phyloP scores from a whole-genome alignment of 1,139 yeast genomes.

The Saccharomyces uvarum region DNA sequence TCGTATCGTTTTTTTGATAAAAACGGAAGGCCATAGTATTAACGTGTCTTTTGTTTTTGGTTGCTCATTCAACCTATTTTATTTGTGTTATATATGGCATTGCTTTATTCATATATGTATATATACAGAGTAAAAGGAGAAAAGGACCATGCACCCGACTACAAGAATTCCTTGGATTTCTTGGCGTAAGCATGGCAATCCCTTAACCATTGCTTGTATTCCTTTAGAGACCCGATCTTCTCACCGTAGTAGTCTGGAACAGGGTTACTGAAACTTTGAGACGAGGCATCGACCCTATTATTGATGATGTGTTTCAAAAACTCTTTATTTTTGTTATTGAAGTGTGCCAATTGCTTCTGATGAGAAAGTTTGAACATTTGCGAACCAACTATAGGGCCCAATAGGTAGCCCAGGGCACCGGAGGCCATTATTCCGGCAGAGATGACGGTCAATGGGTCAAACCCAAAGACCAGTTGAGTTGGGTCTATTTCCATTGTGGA shows the following conservation, averaged over 20 bases:
- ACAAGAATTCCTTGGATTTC: slow-evolving; percentile 75
- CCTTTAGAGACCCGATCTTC: slow-evolving; percentile 77
- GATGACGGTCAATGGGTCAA: slow-evolving; percentile 77
- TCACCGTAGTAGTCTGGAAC: slow-evolving; percentile 98
- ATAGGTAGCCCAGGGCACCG: slow-evolving; percentile 70
- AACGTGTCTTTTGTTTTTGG: neutral
- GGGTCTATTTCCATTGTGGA: slow-evolving; percentile 79
- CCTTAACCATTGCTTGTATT: slow-evolving; percentile 90
- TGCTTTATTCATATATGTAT: neutral
- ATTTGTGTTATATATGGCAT: neutral
- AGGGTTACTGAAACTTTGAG: slow-evolving; percentile 86
- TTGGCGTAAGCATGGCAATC: slow-evolving; percentile 88
- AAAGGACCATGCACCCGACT: slow-evolving; percentile 8
- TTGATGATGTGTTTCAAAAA: slow-evolving; percentile 66
- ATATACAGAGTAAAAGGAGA: slow-evolving; percentile 1
- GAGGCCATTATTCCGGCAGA: slow-evolving; percentile 59
- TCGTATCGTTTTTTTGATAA: slow-evolving; percentile 18
- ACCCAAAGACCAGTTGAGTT: slow-evolving; percentile 72
- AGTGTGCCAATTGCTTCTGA: slow-evolving; percentile 41
- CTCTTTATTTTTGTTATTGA: slow-evolving; percentile 55
- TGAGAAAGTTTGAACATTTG: slow-evolving; percentile 53
- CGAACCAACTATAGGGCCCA: slow-evolving; percentile 80
- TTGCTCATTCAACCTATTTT: neutral
- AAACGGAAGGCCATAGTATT: neutral
- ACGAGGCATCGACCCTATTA: slow-evolving; percentile 89